Conservation (phyloP, 768 basidiomycete species). For the Terana coerulea region DNA sequence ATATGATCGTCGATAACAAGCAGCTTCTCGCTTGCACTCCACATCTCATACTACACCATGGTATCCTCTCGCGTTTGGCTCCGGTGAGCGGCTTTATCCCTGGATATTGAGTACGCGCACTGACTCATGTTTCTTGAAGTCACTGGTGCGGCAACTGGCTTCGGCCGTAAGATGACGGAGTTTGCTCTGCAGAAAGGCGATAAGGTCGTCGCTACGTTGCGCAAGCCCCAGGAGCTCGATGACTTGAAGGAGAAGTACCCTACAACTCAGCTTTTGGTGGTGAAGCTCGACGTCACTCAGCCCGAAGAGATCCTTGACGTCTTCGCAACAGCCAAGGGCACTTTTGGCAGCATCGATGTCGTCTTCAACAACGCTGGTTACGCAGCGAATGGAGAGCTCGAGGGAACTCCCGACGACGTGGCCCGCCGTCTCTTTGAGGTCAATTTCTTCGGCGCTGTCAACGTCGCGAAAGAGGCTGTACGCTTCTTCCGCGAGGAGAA, state of each 20-base stretch:
- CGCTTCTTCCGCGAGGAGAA: conserved; percentile 37
- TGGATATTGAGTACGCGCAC: too few species aligned
- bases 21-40: too few species aligned
- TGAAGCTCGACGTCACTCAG: conserved; percentile 37
- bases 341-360: conserved; percentile 42
- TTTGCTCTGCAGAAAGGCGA: conserved; percentile 35
- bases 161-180: conserved; percentile 35
- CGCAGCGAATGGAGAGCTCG: conserved; percentile 32
- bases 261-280: conserved; percentile 29
- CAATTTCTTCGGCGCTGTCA: conserved; percentile 23
- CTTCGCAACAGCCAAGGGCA: conserved; percentile 30
- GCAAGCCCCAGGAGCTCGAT: conserved; percentile 24
- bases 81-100: too few species aligned
- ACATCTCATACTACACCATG: too few species aligned
- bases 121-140: too few species aligned
- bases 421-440: conserved; percentile 36
- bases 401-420: conserved; percentile 31
- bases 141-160: conserved; percentile 37
- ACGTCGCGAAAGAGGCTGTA: conserved; percentile 16
- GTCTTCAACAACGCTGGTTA: conserved; percentile 43
- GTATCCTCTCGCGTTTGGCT: too few species aligned
- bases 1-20: too few species aligned
- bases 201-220: conserved; percentile 39
- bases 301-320: conserved; percentile 30
- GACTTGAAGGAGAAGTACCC: conserved; percentile 18